Conservation (phyloP, 805 yeast genomes). For the Blastobotrys attinorum region DNA sequence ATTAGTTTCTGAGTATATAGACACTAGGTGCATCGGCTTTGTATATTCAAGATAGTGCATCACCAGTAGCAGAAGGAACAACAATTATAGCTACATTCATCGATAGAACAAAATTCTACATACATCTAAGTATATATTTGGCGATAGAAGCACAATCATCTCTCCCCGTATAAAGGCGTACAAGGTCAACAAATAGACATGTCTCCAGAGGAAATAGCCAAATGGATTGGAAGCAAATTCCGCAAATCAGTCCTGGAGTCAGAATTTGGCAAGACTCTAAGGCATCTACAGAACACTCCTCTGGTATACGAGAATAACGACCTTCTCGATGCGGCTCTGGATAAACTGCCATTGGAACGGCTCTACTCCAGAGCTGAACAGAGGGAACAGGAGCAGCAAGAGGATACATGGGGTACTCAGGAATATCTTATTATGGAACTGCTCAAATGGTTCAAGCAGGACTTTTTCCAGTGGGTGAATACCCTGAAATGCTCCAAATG, state of each 20-base stretch:
- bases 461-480: constrained; percentile 80
- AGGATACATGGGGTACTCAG: constrained; percentile 35
- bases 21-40: no score
- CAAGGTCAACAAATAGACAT: no score
- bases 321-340: constrained; percentile 51
- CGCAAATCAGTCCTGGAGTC: background rate
- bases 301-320: constrained; percentile 36
- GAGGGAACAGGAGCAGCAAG: constrained; percentile 30
- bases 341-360: constrained; percentile 48
- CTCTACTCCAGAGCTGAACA: constrained; percentile 57
- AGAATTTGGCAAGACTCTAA: constrained; percentile 2
- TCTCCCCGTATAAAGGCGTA: no score
- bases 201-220: constrained; percentile 3
- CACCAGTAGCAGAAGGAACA: no score
- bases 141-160: no score
- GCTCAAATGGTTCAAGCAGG: constrained; percentile 62
- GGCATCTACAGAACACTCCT: constrained; percentile 17
- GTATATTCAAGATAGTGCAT: no score
- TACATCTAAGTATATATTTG: no score
- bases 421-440: constrained; percentile 54
- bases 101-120: no score
- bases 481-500: constrained; percentile 54
- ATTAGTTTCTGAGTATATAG: no score
- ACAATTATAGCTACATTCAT: no score
- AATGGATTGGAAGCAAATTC: constrained; percentile 6